Evolutionary conservation across 2,329 filamentous ascomycete species (phyloP).

Genomic region (Diaporthe ampelina): DNA sequence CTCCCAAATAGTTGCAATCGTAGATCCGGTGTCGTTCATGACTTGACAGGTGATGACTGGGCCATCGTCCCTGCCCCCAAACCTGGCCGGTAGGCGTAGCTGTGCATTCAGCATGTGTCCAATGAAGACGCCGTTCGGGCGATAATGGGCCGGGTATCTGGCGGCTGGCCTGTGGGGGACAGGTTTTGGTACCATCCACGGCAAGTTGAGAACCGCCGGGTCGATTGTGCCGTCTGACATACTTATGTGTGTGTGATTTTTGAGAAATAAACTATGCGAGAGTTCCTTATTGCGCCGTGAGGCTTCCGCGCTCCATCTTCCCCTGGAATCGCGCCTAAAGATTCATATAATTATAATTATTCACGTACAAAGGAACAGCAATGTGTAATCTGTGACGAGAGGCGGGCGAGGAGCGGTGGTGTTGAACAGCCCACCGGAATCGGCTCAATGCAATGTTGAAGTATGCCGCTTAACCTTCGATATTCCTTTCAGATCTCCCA

Average conservation of each 20-base stretch:
- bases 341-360: neutral
- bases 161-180: neutral
- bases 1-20: neutral
- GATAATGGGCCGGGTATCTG: neutral
- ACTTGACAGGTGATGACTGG: neutral
- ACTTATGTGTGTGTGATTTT: neutral
- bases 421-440: neutral
- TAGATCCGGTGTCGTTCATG: neutral
- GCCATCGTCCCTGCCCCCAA: neutral
- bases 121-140: no score
- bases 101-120: neutral
- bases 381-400: no score
- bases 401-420: no score
- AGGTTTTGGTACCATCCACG: neutral
- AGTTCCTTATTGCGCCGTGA: neutral
- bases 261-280: neutral
- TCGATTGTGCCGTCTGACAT: neutral
- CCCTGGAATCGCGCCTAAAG: neutral
- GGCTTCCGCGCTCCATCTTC: neutral
- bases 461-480: neutral
- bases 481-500: neutral
- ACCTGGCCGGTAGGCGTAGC: neutral
- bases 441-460: neutral
- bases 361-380: neutral
- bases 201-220: neutral